A percentile compares a stretch with the other conserved stretches of the same genome.
phyloP scores from a whole-genome alignment of 768 basidiomycete species.

The Hypholoma sublateritium region DNA sequence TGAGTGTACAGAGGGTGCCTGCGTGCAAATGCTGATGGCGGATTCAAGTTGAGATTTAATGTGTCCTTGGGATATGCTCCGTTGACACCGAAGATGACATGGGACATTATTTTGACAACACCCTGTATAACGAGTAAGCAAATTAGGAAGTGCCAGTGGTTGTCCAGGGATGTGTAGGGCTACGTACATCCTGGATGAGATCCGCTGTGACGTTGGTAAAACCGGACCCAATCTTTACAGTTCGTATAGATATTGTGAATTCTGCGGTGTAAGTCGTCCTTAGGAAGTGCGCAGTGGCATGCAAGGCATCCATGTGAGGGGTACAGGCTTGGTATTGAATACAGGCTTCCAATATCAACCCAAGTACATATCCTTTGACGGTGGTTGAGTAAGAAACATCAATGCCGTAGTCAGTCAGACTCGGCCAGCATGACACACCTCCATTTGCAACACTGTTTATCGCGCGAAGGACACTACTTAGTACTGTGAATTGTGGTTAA shows the following conservation, averaged over 20 bases:
- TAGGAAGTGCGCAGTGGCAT: conserved; percentile 61
- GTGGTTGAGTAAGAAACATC: neutral
- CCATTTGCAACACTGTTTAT: conserved; percentile 50
- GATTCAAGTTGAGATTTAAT: conserved; percentile 31
- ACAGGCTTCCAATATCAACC: conserved; percentile 53
- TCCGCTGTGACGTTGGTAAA: conserved; percentile 62
- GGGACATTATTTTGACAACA: conserved; percentile 45
- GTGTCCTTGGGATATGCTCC: conserved; percentile 26
- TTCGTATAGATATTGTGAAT: conserved; percentile 48
- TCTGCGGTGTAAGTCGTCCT: conserved; percentile 37
- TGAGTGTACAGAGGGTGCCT: conserved; percentile 57
- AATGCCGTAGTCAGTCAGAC: too few relatives aligned
- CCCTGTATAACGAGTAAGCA: conserved; percentile 29
- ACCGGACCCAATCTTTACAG: conserved; percentile 46
- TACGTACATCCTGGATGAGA: conserved; percentile 53
- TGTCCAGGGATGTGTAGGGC: neutral
- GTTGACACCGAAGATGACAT: conserved; percentile 57
- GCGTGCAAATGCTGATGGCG: conserved; percentile 58
- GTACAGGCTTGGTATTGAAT: conserved; percentile 48
- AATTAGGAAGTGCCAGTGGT: too few relatives aligned
- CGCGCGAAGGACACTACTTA: too few relatives aligned
- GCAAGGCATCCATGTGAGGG: conserved; percentile 53
- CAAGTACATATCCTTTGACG: conserved; percentile 55
- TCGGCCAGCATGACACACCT: conserved; percentile 29
- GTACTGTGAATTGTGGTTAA: neutral